These are phyloP conservation scores for Mycena olivaceomarginata DNA, from an alignment of 768 basidiomycete genomes.

Conservation along the genomic window DNA sequence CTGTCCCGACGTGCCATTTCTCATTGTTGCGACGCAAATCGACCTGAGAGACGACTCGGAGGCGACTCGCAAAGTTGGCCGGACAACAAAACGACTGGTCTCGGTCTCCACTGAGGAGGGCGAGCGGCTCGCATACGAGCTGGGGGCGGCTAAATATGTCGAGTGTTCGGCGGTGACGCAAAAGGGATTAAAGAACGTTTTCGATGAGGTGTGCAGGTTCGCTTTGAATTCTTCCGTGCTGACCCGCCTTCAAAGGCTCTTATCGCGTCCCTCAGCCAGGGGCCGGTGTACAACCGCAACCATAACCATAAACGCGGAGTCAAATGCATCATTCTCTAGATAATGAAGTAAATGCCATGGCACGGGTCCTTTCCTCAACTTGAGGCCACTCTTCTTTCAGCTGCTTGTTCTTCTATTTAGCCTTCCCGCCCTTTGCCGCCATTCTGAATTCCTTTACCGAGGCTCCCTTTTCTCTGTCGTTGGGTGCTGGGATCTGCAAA, in stretches of 20 bases:
- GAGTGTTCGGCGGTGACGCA: background rate
- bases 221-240: too few species aligned
- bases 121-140: conserved; percentile 68
- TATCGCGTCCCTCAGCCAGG: background rate
- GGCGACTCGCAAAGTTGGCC: conserved; percentile 79
- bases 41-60: conserved; percentile 94
- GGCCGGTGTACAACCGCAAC: too few species aligned
- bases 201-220: conserved; percentile 61
- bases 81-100: conserved; percentile 97
- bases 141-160: conserved; percentile 90
- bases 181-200: conserved; percentile 77
- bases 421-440: too few species aligned
- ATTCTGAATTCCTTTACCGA: too few species aligned
- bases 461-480: too few species aligned
- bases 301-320: too few species aligned
- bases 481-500: too few species aligned
- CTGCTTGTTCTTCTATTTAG: too few species aligned
- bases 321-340: too few species aligned
- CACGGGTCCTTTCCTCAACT: too few species aligned
- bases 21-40: conserved; percentile 97
- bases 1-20: conserved; percentile 98
- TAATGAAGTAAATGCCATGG: too few species aligned
- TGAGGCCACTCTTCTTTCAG: too few species aligned
- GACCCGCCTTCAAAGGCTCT: background rate
- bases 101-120: conserved; percentile 90